Evolutionary conservation across 2,329 filamentous ascomycete species (phyloP).

Genomic region (Cordyceps fumosorosea): DNA sequence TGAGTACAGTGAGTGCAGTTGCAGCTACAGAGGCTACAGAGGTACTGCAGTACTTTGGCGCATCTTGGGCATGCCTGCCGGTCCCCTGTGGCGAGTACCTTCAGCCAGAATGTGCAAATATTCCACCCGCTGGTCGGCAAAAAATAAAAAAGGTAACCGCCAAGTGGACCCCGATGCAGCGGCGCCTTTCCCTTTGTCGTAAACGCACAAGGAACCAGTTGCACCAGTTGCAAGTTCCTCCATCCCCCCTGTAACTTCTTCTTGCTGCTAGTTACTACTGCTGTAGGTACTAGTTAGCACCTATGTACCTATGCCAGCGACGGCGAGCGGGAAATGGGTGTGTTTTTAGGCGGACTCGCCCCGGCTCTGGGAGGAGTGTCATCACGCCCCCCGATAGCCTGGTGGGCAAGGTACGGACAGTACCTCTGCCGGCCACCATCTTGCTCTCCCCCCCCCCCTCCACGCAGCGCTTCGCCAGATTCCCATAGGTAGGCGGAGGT

Average conservation of each 20-base stretch:
- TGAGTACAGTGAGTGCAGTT: no score
- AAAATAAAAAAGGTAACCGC: neutral
- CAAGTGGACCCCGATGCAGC: constrained; percentile 3
- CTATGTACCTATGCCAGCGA: neutral
- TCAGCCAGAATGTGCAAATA: neutral
- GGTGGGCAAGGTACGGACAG: neutral
- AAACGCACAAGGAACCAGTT: neutral
- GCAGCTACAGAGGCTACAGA: no score
- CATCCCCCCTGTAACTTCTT: neutral
- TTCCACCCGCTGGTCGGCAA: neutral
- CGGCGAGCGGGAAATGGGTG: constrained; percentile 4
- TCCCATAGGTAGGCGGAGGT: neutral
- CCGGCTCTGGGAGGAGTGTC: neutral
- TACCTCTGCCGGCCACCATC: neutral
- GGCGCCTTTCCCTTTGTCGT: constrained; percentile 1
- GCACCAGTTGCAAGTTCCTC: neutral
- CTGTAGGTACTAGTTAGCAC: neutral
- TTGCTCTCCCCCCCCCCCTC: neutral
- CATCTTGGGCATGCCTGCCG: no score
- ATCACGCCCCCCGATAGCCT: constrained; percentile 5
- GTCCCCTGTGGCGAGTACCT: no score
- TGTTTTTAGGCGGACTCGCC: neutral
- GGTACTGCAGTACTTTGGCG: no score
- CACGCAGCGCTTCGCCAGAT: neutral
- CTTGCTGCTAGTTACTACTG: neutral